These are phyloP conservation scores for Malus hybrid DNA, from an alignment of 331 rosid genomes.

Conservation along the genomic window DNA sequence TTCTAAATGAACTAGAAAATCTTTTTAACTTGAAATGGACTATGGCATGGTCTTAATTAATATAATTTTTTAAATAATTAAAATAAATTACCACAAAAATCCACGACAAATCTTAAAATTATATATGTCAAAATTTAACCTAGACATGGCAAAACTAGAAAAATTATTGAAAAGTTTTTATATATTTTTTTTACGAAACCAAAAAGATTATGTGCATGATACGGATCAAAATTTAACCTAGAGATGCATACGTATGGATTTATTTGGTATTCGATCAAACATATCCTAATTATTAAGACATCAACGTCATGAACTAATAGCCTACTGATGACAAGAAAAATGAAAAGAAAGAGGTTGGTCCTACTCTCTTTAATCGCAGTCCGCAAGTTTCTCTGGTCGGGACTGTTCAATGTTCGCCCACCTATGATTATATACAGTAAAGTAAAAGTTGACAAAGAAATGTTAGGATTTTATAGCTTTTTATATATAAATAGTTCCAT, in stretches of 20 bases:
- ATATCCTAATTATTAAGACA: background rate
- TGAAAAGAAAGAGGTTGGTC: background rate
- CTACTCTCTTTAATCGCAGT: constrained; percentile 10
- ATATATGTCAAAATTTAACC: background rate
- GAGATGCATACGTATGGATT: background rate
- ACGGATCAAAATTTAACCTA: too few species aligned
- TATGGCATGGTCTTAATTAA: background rate
- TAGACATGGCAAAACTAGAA: background rate
- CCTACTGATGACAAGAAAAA: background rate
- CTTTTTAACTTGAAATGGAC: background rate
- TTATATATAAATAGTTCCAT: background rate
- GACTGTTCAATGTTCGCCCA: too few species aligned
- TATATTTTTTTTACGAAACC: background rate
- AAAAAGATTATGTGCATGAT: background rate
- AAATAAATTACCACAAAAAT: too few species aligned
- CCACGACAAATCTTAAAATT: too few species aligned
- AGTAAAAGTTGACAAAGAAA: background rate
- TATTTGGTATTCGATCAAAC: background rate
- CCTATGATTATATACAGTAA: background rate
- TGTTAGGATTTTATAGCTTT: background rate
- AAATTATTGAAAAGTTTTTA: background rate
- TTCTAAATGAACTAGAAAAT: too few species aligned
- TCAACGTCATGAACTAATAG: background rate
- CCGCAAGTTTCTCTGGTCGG: background rate
- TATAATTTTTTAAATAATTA: too few species aligned